phyloP scores from a whole-genome alignment of 176 grass and related monocot species.

The Rhynchospora pubera region DNA sequence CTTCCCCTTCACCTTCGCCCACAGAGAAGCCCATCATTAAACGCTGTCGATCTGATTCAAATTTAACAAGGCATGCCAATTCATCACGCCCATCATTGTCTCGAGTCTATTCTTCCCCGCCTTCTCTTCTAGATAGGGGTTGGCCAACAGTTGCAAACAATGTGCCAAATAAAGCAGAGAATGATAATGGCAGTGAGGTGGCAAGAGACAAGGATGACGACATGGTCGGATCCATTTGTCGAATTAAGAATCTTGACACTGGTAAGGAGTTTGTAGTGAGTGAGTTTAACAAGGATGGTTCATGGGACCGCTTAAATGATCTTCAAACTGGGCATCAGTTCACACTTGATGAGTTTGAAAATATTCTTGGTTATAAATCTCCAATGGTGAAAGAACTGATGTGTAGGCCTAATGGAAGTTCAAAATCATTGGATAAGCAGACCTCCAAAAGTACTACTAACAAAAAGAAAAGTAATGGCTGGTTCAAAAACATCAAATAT shows the following conservation, averaged over 20 bases:
- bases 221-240: not conserved
- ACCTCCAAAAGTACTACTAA: conserved; percentile 29
- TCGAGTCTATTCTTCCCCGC: conserved; percentile 24
- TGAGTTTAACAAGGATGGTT: conserved; percentile 35
- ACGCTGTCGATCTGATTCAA: not conserved
- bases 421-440: conserved; percentile 24
- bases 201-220: not conserved
- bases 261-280: conserved; percentile 39
- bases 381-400: conserved; percentile 56
- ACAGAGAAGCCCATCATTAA: not conserved
- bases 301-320: conserved; percentile 24
- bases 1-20: conserved; percentile 5
- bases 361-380: conserved; percentile 33
- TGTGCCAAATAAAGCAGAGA: not conserved
- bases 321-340: conserved; percentile 24
- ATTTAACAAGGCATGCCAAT: not conserved
- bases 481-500: conserved; percentile 81
- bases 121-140: conserved; percentile 9
- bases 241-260: conserved; percentile 32
- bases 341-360: conserved; percentile 40
- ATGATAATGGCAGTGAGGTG: not conserved
- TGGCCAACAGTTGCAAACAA: not conserved
- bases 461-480: conserved; percentile 36
- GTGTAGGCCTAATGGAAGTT: conserved; percentile 29
- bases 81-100: not conserved